Conservation (phyloP, 2,329 filamentous ascomycete genomes). For the Aspergillus nomiae region DNA sequence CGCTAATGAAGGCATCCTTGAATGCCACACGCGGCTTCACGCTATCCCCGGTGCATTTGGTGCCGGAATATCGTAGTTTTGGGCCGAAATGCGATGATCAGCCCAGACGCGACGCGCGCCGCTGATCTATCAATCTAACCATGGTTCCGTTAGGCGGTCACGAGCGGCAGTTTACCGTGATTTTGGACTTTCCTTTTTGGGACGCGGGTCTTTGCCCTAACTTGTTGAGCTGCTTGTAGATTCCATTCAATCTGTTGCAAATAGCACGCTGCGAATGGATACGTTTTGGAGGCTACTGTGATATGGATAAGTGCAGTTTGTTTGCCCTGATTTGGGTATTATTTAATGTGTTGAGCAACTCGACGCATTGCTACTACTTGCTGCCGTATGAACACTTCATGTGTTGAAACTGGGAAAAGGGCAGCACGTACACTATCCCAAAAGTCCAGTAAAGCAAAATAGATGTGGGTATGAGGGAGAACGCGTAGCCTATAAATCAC, state of each 20-base stretch:
- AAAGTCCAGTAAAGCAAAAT: too few relatives aligned
- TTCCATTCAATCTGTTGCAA: too few relatives aligned
- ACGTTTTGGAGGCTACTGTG: not conserved
- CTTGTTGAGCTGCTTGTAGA: not conserved
- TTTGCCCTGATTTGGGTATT: not conserved
- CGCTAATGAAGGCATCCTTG: constrained; percentile 31
- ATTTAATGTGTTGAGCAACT: not conserved
- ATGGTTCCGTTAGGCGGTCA: not conserved
- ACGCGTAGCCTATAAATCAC: too few relatives aligned
- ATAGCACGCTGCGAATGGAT: not conserved
- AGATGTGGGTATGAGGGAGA: too few relatives aligned
- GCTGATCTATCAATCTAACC: not conserved
- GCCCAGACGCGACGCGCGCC: constrained; percentile 31
- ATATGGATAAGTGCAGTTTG: not conserved
- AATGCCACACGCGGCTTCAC: constrained; percentile 9
- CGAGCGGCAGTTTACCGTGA: not conserved
- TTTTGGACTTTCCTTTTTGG: not conserved
- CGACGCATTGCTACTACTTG: not conserved
- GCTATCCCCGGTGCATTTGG: constrained; percentile 8
- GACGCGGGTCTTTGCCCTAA: not conserved
- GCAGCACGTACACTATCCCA: too few relatives aligned
- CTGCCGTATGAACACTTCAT: too few relatives aligned
- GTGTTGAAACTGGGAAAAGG: too few relatives aligned
- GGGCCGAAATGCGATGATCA: constrained; percentile 10
- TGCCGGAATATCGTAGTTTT: constrained; percentile 9